Conservation (phyloP, 306 rosid species). For the Rosa lucieae region DNA sequence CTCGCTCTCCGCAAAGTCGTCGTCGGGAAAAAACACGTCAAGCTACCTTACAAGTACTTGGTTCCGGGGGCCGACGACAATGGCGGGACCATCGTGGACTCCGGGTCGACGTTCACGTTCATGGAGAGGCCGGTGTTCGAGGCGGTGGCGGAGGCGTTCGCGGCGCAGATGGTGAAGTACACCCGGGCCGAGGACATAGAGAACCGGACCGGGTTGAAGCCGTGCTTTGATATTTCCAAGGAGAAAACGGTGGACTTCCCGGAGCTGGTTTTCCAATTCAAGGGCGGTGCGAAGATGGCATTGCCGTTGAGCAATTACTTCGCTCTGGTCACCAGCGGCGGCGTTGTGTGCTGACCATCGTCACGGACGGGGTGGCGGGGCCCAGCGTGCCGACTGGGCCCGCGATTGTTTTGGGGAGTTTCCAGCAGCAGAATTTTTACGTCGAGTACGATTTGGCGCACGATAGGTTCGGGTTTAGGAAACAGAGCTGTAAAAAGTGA, state of each 20-base stretch:
- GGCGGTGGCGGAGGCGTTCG: slow-evolving; percentile 49
- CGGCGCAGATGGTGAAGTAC: slow-evolving; percentile 53
- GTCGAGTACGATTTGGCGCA: slow-evolving; percentile 76
- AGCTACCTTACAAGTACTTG: slow-evolving; percentile 46
- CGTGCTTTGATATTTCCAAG: slow-evolving; percentile 54
- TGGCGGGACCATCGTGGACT: slow-evolving; percentile 85
- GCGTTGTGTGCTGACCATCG: slow-evolving; percentile 59
- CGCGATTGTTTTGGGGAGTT: slow-evolving; percentile 73
- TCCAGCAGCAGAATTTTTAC: slow-evolving; percentile 74
- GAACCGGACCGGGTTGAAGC: slow-evolving; percentile 54
- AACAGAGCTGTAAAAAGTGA: slow-evolving; percentile 40
- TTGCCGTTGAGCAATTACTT: slow-evolving; percentile 61
- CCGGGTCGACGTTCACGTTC: slow-evolving; percentile 80
- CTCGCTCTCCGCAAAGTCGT: slow-evolving; percentile 47
- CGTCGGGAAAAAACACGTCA: slow-evolving; percentile 54
- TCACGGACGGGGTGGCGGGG: slow-evolving; percentile 32
- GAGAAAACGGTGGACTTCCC: slow-evolving; percentile 45
- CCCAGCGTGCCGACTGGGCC: slow-evolving; percentile 48
- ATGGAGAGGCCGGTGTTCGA: slow-evolving; percentile 62
- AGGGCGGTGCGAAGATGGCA: slow-evolving; percentile 81
- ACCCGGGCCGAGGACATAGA: slow-evolving; percentile 58
- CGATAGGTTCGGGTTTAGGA: slow-evolving; percentile 61
- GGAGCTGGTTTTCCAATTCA: slow-evolving; percentile 56
- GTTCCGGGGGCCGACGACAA: slow-evolving; percentile 54
- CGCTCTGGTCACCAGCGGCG: slow-evolving; percentile 37